phyloP scores from a whole-genome alignment of 768 basidiomycete species.

The Rhodotorula diobovata region DNA sequence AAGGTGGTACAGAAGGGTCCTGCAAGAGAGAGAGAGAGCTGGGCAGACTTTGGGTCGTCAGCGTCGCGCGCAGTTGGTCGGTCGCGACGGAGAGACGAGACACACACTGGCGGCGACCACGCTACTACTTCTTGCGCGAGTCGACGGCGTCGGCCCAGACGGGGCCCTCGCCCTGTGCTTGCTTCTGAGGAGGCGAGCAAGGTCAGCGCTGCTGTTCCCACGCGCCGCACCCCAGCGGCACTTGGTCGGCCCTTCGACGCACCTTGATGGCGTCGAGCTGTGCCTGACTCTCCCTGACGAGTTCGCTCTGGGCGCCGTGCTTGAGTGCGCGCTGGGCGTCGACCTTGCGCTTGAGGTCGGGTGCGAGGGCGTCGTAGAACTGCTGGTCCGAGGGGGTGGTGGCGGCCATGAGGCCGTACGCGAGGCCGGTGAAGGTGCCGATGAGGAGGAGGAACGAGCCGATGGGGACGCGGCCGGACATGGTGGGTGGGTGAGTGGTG shows the following conservation, averaged over 20 bases:
- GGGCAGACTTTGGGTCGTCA: too few species aligned
- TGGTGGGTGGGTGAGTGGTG: background rate
- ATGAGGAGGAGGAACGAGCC: conserved; percentile 25
- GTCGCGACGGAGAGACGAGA: too few species aligned
- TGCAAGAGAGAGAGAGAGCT: too few species aligned
- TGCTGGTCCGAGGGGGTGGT: conserved; percentile 34
- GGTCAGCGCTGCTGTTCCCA: conserved; percentile 1
- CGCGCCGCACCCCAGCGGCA: too few species aligned
- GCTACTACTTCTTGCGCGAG: background rate
- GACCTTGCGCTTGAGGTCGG: conserved; percentile 35
- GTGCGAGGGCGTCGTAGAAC: conserved; percentile 29
- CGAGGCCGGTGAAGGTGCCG: conserved; percentile 13
- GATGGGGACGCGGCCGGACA: conserved; percentile 36
- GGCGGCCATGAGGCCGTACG: conserved; percentile 32
- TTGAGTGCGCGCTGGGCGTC: conserved; percentile 7
- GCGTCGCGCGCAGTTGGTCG: too few species aligned
- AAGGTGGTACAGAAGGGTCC: too few species aligned
- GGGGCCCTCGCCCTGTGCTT: conserved; percentile 9
- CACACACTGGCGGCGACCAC: too few species aligned
- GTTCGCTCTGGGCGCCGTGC: conserved; percentile 9
- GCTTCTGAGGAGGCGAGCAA: background rate
- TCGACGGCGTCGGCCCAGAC: conserved; percentile 16
- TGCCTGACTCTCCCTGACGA: background rate
- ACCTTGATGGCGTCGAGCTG: conserved; percentile 16
- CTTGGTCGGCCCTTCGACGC: too few species aligned